These are phyloP conservation scores for Agaricales sp. DNA, from an alignment of 1,284 basidiomycete genomes.

Conservation along the genomic window DNA sequence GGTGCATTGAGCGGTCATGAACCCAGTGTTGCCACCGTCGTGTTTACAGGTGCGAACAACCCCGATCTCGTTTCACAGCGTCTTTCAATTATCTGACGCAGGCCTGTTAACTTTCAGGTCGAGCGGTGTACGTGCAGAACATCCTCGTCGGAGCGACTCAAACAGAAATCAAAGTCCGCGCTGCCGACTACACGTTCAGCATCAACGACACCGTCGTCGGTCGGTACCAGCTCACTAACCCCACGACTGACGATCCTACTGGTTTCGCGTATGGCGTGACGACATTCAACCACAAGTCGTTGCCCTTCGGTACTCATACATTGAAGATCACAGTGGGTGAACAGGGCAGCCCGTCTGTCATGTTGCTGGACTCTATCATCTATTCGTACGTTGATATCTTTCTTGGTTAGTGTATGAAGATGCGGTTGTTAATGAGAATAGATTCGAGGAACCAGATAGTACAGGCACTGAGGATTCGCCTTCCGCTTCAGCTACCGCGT, in stretches of 20 bases:
- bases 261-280: background rate
- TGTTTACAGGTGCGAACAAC: background rate
- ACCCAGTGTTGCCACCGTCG: background rate
- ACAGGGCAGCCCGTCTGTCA: background rate
- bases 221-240: background rate
- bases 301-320: background rate
- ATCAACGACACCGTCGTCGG: background rate
- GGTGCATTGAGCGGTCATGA: background rate
- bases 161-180: background rate
- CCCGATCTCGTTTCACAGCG: background rate
- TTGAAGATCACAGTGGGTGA: background rate
- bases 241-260: background rate
- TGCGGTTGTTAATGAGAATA: no score
- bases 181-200: background rate
- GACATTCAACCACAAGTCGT: background rate
- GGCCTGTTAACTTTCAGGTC: background rate
- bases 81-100: background rate
- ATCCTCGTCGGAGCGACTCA: background rate
- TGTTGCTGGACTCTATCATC: background rate
- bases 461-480: no score
- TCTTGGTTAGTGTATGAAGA: no score
- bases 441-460: no score
- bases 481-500: no score
- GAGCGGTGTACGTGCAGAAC: background rate
- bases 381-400: background rate